Evolutionary conservation across 257 asterid species (phyloP).

Genomic region (Primulina eburnea): DNA sequence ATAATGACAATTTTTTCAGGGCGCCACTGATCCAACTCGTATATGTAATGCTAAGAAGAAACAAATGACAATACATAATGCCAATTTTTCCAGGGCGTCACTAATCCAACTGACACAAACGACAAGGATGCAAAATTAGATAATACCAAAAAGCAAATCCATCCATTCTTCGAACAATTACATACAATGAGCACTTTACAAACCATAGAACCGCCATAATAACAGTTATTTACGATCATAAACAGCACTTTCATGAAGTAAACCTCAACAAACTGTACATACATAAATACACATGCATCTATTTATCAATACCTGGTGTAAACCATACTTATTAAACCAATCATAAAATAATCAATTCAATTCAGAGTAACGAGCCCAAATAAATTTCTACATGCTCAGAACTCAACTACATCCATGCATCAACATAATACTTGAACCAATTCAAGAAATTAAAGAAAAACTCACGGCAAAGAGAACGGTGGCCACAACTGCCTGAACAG

Average conservation of each 20-base stretch:
- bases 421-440: not conserved
- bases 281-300: not conserved
- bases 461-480: conserved; percentile 78
- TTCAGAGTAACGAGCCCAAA: too few relatives aligned
- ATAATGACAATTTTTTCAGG: not conserved
- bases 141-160: not conserved
- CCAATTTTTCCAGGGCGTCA: too few relatives aligned
- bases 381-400: too few relatives aligned
- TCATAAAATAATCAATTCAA: too few relatives aligned
- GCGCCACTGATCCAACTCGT: not conserved
- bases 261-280: not conserved
- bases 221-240: too few relatives aligned
- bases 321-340: too few relatives aligned
- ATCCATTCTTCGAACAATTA: not conserved
- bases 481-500: conserved; percentile 83
- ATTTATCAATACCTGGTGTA: not conserved
- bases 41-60: too few relatives aligned
- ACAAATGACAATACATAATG: too few relatives aligned
- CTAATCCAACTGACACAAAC: too few relatives aligned
- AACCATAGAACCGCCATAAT: not conserved
- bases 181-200: not conserved
- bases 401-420: not conserved
- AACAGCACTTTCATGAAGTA: not conserved
- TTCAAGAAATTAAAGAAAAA: not conserved
- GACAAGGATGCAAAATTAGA: not conserved